Evolutionary conservation across 805 yeast species (phyloP).

Genomic region (Wickerhamomyces mucosus): DNA sequence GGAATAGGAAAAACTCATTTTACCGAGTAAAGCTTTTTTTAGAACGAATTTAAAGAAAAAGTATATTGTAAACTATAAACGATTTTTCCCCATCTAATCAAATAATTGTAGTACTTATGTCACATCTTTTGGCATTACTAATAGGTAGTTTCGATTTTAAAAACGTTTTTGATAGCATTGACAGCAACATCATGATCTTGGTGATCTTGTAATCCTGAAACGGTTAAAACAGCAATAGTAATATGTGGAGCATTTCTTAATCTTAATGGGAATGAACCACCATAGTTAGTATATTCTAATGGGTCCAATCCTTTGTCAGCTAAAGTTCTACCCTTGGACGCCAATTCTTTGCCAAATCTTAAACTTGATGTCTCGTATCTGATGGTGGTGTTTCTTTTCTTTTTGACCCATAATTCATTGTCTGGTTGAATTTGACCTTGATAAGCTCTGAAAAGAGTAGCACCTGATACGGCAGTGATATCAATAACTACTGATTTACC

Average conservation of each 20-base stretch:
- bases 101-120: no score
- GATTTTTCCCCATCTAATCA: no score
- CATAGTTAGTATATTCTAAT: constrained; percentile 40
- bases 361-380: constrained; percentile 41
- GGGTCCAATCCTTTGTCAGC: constrained; percentile 32
- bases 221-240: constrained; percentile 39
- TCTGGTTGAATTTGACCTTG: constrained; percentile 27
- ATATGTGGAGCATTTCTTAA: constrained; percentile 19
- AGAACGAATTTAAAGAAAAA: no score
- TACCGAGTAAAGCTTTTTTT: no score
- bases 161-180: constrained; percentile 17
- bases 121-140: no score
- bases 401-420: constrained; percentile 43
- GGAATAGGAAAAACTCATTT: no score
- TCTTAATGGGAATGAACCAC: constrained; percentile 47
- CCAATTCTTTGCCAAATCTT: constrained; percentile 35
- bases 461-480: constrained; percentile 35
- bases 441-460: constrained; percentile 35
- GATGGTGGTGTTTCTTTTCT: constrained; percentile 39
- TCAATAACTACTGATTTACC: constrained; percentile 32
- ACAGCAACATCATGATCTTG: constrained; percentile 44
- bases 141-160: no score
- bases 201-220: constrained; percentile 47
- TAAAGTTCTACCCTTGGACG: constrained; percentile 25
- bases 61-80: no score